phyloP scores from a whole-genome alignment of 1,139 yeast genomes.

The Pichia sp. region DNA sequence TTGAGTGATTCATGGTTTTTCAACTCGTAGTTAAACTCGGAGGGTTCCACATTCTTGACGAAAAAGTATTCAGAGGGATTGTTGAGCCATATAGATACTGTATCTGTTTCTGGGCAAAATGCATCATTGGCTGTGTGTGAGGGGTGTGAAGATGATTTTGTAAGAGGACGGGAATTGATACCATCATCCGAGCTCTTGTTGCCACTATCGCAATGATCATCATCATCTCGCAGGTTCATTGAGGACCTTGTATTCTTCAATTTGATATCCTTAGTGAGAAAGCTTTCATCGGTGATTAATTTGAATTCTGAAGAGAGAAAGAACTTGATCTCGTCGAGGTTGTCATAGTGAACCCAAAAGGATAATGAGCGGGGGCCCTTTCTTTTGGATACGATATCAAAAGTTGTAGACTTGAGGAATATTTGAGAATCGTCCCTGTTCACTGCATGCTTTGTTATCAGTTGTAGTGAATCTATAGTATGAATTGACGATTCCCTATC shows the following conservation, averaged over 20 bases:
- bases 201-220: too few relatives aligned
- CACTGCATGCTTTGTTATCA: slow-evolving; percentile 17
- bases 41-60: slow-evolving; percentile 10
- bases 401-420: slow-evolving; percentile 25
- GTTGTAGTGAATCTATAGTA: slow-evolving; percentile 31
- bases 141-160: too few relatives aligned
- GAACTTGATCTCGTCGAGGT: slow-evolving; percentile 36
- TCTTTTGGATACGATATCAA: slow-evolving; percentile 29
- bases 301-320: slow-evolving; percentile 28
- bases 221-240: slow-evolving; percentile 11
- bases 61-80: slow-evolving; percentile 18
- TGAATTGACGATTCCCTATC: slow-evolving; percentile 21
- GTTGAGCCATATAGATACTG: slow-evolving; percentile 24
- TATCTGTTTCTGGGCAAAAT: slow-evolving; percentile 24
- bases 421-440: slow-evolving; percentile 4
- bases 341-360: slow-evolving; percentile 39
- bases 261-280: slow-evolving; percentile 10
- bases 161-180: too few relatives aligned
- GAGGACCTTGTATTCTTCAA: slow-evolving; percentile 24
- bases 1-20: slow-evolving; percentile 2
- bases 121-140: too few relatives aligned
- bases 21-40: slow-evolving; percentile 3
- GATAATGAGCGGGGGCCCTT: slow-evolving; percentile 28
- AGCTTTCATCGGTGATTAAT: slow-evolving; percentile 25
- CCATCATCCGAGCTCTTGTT: background rate